phyloP scores from a whole-genome alignment of 495 filamentous ascomycete genomes.

The Lentithecium fluviatile region DNA sequence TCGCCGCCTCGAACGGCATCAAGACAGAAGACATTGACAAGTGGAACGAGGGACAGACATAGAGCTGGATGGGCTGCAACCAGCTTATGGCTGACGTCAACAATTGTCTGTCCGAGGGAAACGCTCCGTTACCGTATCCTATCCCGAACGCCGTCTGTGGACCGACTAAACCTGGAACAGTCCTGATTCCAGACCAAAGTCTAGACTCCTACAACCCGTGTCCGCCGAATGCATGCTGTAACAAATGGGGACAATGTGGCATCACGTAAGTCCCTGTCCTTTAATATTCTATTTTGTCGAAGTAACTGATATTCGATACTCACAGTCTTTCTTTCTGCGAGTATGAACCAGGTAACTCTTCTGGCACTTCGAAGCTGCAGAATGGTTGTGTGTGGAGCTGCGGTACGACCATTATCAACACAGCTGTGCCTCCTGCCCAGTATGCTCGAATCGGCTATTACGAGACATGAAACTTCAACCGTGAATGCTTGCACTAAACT shows the following conservation, averaged over 20 bases:
- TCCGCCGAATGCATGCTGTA: background rate
- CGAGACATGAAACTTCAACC: conserved; percentile 20
- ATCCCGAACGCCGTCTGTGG: background rate
- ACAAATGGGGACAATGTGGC: background rate
- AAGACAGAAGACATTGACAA: background rate
- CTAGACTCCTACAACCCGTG: background rate
- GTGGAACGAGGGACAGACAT: background rate
- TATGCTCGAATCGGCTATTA: conserved; percentile 10
- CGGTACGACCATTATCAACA: conserved; percentile 44
- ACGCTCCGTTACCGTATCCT: background rate
- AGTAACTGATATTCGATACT: no score
- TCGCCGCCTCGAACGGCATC: background rate
- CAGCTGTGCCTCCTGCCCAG: conserved; percentile 6
- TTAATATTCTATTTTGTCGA: background rate
- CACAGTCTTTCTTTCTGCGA: no score
- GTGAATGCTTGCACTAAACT: conserved; percentile 5
- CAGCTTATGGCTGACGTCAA: background rate
- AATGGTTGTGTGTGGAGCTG: conserved; percentile 53
- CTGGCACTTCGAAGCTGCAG: conserved; percentile 4
- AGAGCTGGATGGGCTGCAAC: background rate
- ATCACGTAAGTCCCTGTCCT: background rate
- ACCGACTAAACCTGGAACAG: background rate
- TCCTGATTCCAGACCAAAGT: background rate
- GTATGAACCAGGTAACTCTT: background rate
- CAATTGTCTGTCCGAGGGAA: background rate